Conservation (phyloP, 2,329 filamentous ascomycete species). For the Pyricularia grisea region DNA sequence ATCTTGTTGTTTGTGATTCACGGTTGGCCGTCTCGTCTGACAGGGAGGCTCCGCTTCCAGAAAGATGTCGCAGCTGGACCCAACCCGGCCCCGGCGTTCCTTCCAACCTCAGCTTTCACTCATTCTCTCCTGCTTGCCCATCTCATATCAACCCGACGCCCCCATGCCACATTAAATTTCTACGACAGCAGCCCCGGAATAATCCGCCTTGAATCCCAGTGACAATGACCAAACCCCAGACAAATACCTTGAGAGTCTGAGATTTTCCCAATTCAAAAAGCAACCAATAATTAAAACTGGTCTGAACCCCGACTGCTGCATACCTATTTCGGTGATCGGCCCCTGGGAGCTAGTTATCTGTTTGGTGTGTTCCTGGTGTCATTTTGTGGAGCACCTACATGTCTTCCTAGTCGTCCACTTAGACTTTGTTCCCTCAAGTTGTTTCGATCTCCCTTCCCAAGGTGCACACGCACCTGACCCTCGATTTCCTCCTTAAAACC, state of each 20-base stretch:
- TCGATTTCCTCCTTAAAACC: neutral
- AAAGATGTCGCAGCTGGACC: neutral
- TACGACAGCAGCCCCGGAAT: neutral
- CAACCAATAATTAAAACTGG: neutral
- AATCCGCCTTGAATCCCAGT: neutral
- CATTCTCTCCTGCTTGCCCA: neutral
- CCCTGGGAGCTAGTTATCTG: neutral
- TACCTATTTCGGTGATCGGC: neutral
- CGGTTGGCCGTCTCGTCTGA: neutral
- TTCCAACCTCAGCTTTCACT: slow-evolving; percentile 1
- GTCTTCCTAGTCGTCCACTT: neutral
- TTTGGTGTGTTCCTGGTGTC: neutral
- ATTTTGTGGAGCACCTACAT: neutral
- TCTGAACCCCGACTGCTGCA: neutral
- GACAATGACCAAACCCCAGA: neutral
- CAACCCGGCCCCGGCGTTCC: neutral
- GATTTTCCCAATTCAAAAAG: neutral
- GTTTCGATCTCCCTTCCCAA: neutral
- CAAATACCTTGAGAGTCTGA: neutral
- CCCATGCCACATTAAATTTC: neutral
- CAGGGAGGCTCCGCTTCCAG: neutral
- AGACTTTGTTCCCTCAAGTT: neutral
- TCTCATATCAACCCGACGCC: neutral
- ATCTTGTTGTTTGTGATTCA: neutral
- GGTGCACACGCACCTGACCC: neutral